phyloP scores from a whole-genome alignment of 805 yeast species.

The Peterozyma xylosa region DNA sequence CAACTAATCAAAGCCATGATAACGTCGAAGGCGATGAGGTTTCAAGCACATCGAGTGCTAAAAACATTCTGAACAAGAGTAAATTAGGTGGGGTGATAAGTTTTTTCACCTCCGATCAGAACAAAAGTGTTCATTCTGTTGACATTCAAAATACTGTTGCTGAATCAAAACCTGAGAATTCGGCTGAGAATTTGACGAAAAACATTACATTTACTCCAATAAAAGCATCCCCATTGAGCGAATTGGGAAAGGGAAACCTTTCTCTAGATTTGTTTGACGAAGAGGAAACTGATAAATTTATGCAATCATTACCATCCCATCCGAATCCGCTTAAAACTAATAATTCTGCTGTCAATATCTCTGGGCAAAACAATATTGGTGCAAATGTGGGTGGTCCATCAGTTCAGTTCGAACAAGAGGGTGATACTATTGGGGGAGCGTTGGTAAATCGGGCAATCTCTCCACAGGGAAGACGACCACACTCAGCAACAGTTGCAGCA shows the following conservation, averaged over 20 bases:
- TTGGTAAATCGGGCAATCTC: not conserved
- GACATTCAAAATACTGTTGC: too few relatives aligned
- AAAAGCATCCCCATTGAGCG: conserved; percentile 35
- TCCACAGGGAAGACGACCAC: not conserved
- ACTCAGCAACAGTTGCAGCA: not conserved
- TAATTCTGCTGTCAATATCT: not conserved
- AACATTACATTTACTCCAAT: conserved; percentile 40
- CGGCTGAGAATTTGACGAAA: conserved; percentile 7
- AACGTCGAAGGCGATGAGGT: not conserved
- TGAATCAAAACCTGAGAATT: too few relatives aligned
- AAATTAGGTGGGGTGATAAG: too few relatives aligned
- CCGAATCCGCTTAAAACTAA: not conserved
- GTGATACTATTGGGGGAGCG: not conserved
- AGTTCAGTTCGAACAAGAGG: not conserved
- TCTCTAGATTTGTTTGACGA: conserved; percentile 23
- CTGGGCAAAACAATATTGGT: conserved; percentile 6
- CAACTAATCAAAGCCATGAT: not conserved
- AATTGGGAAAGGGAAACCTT: conserved; percentile 43
- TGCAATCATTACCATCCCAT: not conserved
- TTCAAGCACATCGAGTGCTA: too few relatives aligned
- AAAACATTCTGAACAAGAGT: too few relatives aligned
- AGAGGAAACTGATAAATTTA: not conserved
- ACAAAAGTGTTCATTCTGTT: too few relatives aligned
- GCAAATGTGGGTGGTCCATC: conserved; percentile 8
- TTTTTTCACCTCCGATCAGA: too few relatives aligned